phyloP scores from a whole-genome alignment of 2,329 filamentous ascomycete genomes.

The Fusarium musae region DNA sequence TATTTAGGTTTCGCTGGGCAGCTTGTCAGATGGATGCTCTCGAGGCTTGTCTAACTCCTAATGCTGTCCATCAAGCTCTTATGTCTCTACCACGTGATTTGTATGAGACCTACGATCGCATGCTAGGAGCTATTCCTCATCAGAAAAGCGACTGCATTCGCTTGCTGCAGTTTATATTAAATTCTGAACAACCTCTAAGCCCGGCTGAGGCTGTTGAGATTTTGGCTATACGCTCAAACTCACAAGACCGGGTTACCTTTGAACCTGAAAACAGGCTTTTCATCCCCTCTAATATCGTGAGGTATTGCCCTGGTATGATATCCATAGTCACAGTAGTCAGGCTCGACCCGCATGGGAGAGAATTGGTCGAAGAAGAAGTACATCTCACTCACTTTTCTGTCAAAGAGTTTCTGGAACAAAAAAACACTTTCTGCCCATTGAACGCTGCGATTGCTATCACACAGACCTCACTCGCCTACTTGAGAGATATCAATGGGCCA shows the following conservation, averaged over 20 bases:
- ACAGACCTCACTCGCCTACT: too few relatives aligned
- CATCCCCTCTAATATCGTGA: accelerated
- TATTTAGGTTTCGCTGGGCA: not conserved
- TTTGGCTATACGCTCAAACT: constrained; percentile 23
- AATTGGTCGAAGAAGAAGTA: too few relatives aligned
- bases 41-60: not conserved
- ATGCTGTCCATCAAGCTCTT: not conserved
- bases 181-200: constrained; percentile 24
- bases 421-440: too few relatives aligned
- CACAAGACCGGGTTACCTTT: accelerated
- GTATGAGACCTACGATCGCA: not conserved
- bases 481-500: too few relatives aligned
- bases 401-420: too few relatives aligned
- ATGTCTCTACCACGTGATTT: not conserved
- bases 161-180: constrained; percentile 39
- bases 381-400: too few relatives aligned
- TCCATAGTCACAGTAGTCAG: too few relatives aligned
- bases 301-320: constrained; percentile 29
- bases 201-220: constrained; percentile 36
- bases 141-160: constrained; percentile 41
- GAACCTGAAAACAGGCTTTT: not conserved
- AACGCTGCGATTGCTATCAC: too few relatives aligned
- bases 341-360: too few relatives aligned
- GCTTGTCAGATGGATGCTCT: not conserved
- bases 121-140: constrained; percentile 16